Percentiles rank a stretch among this genome's conserved stretches.
Conservation (phyloP, 257 asterid species). For the Paulownia fortunei region DNA sequence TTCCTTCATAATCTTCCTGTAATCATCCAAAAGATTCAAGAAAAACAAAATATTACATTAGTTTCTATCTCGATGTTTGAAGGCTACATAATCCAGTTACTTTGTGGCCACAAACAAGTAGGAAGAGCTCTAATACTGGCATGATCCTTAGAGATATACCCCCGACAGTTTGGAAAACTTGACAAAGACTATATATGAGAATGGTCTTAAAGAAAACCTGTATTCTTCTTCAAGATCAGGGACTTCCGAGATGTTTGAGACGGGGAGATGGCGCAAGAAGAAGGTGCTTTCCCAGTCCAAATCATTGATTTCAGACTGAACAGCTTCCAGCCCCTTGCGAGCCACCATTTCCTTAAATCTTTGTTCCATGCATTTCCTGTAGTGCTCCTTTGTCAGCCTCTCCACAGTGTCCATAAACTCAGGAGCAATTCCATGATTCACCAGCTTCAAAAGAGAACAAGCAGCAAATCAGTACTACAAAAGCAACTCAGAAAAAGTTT, state of each 20-base stretch:
- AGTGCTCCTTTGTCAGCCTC: slow-evolving; percentile 61
- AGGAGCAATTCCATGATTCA: slow-evolving; percentile 56
- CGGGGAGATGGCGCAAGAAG: slow-evolving; percentile 67
- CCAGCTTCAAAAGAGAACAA: slow-evolving; percentile 36
- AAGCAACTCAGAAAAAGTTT: background rate
- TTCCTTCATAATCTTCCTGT: slow-evolving; percentile 68
- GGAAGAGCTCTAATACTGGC: too few relatives aligned
- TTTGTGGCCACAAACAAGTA: too few relatives aligned
- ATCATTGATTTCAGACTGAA: slow-evolving; percentile 55
- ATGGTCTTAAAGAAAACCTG: too few relatives aligned
- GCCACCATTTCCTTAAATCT: slow-evolving; percentile 63
- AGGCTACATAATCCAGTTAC: too few relatives aligned
- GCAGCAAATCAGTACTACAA: background rate
- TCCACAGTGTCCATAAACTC: slow-evolving; percentile 65
- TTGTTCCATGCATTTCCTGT: slow-evolving; percentile 57
- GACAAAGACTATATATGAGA: too few relatives aligned
- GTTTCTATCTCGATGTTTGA: too few relatives aligned
- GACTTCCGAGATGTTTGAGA: slow-evolving; percentile 52
- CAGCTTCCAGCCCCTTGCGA: slow-evolving; percentile 56
- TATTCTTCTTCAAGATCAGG: slow-evolving; percentile 61
- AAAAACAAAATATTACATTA: too few relatives aligned
- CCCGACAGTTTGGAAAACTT: too few relatives aligned
- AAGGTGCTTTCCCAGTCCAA: slow-evolving; percentile 74
- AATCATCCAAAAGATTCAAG: too few relatives aligned
- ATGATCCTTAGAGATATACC: too few relatives aligned